phyloP scores from a whole-genome alignment of 768 basidiomycete species.

The Cystofilobasidium ferigula region DNA sequence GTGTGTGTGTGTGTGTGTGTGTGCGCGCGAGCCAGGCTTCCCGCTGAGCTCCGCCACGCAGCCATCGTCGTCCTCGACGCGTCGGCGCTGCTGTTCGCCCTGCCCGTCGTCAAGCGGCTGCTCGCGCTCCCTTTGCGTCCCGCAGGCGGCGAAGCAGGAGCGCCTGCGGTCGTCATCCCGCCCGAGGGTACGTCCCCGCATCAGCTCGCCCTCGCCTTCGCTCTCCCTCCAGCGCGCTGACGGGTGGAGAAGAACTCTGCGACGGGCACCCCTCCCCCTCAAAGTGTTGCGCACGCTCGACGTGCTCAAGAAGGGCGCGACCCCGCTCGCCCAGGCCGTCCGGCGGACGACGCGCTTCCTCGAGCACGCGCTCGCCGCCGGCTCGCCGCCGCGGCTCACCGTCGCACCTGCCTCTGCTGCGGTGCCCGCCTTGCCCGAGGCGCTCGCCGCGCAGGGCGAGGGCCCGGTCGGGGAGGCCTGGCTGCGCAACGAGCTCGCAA shows the following conservation, averaged over 20 bases:
- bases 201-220: not conserved
- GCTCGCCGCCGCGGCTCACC: not conserved
- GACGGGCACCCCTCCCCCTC: too few relatives aligned
- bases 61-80: not conserved
- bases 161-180: slow-evolving; percentile 61
- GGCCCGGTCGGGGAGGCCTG: not conserved
- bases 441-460: not conserved
- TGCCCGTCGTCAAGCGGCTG: not conserved
- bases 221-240: too few relatives aligned
- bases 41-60: not conserved
- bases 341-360: slow-evolving; percentile 78
- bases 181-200: slow-evolving; percentile 59
- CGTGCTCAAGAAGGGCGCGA: slow-evolving; percentile 80
- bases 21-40: not conserved
- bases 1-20: not conserved
- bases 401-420: not conserved
- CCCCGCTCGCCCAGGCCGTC: slow-evolving; percentile 63
- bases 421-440: not conserved
- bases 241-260: too few relatives aligned
- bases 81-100: not conserved
- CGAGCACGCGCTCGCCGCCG: slow-evolving; percentile 60
- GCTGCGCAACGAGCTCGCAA: not conserved
- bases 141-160: too few relatives aligned
- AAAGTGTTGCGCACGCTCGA: slow-evolving; percentile 89
- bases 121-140: not conserved